These are phyloP conservation scores for Tilletia horrida DNA, from an alignment of 1,284 basidiomycete genomes.

Conservation along the genomic window DNA sequence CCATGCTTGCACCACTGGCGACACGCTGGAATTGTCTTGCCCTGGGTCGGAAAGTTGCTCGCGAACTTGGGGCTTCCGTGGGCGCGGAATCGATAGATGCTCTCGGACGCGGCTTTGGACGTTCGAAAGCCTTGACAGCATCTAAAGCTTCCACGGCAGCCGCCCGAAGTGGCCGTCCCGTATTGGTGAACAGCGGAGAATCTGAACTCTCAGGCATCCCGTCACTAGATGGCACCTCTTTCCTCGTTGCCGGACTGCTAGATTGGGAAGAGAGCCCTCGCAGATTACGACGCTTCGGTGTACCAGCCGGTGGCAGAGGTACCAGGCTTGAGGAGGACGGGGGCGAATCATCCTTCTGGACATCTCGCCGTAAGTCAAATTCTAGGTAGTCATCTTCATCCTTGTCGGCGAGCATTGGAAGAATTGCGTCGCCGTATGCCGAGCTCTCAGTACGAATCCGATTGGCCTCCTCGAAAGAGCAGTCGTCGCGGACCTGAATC, in stretches of 20 bases:
- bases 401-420: constrained; percentile 4
- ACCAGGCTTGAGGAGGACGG: neutral
- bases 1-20: neutral
- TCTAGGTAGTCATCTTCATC: constrained; percentile 8
- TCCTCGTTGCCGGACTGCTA: constrained; percentile 1
- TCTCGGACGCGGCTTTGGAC: no score
- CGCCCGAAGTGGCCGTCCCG: no score
- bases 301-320: neutral
- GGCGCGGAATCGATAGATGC: neutral
- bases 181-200: no score
- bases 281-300: neutral
- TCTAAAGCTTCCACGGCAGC: no score
- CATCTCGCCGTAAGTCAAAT: neutral
- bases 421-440: constrained; percentile 9
- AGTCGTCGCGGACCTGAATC: neutral
- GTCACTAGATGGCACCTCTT: no score
- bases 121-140: no score
- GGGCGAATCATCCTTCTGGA: neutral
- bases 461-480: neutral
- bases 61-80: neutral
- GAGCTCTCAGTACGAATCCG: neutral
- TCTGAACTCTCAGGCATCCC: no score
- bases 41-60: constrained; percentile 1
- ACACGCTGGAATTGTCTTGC: neutral
- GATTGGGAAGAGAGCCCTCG: neutral